Percentiles rank a stretch among this genome's conserved stretches.
These are phyloP conservation scores for Suillus ampliporus DNA, from an alignment of 768 basidiomycete species.

Conservation along the genomic window DNA sequence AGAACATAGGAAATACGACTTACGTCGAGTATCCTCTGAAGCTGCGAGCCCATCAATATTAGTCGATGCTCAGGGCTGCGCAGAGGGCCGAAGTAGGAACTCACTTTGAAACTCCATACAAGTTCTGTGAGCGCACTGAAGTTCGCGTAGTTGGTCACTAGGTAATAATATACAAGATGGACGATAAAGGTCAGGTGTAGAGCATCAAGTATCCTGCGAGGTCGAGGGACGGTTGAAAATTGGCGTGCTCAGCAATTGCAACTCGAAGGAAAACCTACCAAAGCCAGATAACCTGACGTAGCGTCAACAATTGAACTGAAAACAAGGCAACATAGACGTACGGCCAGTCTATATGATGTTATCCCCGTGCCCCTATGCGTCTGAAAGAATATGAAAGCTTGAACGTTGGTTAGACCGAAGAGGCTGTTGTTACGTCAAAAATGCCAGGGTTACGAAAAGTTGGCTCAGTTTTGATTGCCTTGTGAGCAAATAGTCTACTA, in stretches of 20 bases:
- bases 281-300: neutral
- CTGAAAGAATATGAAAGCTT: neutral
- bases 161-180: neutral
- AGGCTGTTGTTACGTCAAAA: neutral
- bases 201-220: neutral
- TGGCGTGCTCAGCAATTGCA: neutral
- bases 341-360: neutral
- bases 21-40: neutral
- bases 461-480: neutral
- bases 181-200: neutral
- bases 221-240: neutral
- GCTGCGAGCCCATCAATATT: neutral
- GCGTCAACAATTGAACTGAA: neutral
- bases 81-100: too few species aligned
- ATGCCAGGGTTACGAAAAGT: neutral
- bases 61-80: neutral
- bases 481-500: neutral
- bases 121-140: neutral
- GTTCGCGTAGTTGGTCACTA: neutral
- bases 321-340: neutral
- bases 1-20: neutral
- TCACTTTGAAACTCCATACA: slow-evolving; percentile 2
- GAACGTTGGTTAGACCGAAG: neutral
- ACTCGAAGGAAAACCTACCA: neutral
- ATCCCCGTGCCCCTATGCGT: neutral